Evolutionary conservation across 1,284 basidiomycete species (phyloP).

Genomic region (Thecaphora frezii): DNA sequence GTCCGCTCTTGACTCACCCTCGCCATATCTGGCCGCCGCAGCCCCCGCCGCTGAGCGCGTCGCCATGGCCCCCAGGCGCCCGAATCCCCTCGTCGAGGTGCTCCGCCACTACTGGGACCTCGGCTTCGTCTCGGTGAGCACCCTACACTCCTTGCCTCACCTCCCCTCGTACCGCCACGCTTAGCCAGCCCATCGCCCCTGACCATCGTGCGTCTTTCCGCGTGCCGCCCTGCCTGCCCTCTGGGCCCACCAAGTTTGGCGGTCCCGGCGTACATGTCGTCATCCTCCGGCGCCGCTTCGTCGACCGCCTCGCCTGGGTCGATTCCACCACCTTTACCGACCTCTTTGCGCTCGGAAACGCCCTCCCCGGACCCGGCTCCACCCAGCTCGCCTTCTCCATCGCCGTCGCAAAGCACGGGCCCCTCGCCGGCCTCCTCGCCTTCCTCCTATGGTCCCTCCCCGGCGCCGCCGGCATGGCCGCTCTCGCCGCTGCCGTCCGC

Average conservation of each 20-base stretch:
- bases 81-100: slow-evolving; percentile 28
- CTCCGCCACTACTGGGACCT: slow-evolving; percentile 42
- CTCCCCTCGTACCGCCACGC: slow-evolving; percentile 6
- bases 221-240: not conserved
- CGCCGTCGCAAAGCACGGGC: slow-evolving; percentile 58
- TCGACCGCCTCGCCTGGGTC: slow-evolving; percentile 44
- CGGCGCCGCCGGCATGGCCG: slow-evolving; percentile 65
- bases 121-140: slow-evolving; percentile 15
- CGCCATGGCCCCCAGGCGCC: too few species aligned
- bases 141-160: slow-evolving; percentile 23
- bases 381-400: slow-evolving; percentile 62
- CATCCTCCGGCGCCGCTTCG: slow-evolving; percentile 41
- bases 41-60: too few species aligned
- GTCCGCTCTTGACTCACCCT: too few species aligned
- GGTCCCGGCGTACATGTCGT: slow-evolving; percentile 35
- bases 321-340: slow-evolving; percentile 54
- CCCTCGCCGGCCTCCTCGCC: slow-evolving; percentile 58
- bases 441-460: slow-evolving; percentile 62
- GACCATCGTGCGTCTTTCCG: not conserved
- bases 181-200: slow-evolving; percentile 1
- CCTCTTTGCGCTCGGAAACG: slow-evolving; percentile 62
- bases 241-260: slow-evolving; percentile 14
- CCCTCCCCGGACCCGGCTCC: slow-evolving; percentile 61
- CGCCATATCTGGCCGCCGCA: too few species aligned
- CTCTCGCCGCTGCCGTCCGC: slow-evolving; percentile 64